Evolutionary conservation across 2,329 filamentous ascomycete species (phyloP).

Genomic region (Colletotrichum ledebouriae): DNA sequence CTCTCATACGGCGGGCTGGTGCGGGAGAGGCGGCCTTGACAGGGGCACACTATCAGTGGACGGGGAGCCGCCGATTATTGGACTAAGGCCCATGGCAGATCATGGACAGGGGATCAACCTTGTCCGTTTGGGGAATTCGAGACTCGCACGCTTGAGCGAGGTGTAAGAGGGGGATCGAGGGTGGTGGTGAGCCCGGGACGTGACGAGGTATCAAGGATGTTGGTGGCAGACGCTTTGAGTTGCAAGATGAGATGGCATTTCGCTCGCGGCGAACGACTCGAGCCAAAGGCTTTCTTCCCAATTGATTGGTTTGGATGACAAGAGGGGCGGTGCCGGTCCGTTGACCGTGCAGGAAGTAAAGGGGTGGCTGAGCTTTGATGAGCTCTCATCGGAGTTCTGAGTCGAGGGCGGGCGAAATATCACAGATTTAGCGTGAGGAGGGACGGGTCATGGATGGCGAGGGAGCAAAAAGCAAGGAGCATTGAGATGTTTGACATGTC

Average conservation of each 20-base stretch:
- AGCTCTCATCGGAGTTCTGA: constrained; percentile 22
- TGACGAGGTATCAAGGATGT: constrained; percentile 35
- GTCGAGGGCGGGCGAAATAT: constrained; percentile 13
- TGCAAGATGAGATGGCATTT: constrained; percentile 41
- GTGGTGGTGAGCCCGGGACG: constrained; percentile 28
- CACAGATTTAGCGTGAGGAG: constrained; percentile 1
- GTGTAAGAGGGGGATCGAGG: constrained; percentile 10
- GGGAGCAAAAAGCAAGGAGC: not conserved
- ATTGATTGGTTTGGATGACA: constrained; percentile 31
- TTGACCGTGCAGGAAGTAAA: constrained; percentile 32
- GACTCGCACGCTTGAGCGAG: constrained; percentile 22
- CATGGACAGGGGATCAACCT: constrained; percentile 34
- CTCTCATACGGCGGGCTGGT: constrained; percentile 18
- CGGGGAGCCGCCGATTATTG: constrained; percentile 24
- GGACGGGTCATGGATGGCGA: constrained; percentile 18
- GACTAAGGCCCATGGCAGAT: constrained; percentile 36
- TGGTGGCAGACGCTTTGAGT: constrained; percentile 37
- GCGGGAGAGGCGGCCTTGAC: constrained; percentile 39
- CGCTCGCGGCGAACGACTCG: constrained; percentile 28
- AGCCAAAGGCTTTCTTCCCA: constrained; percentile 19
- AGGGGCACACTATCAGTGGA: constrained; percentile 22
- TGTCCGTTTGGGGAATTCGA: constrained; percentile 27
- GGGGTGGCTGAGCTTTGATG: constrained; percentile 39
- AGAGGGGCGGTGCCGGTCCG: constrained; percentile 32
- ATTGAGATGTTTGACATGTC: constrained; percentile 18